Conservation (phyloP, 306 rosid genomes). For the Mimosa bimucronata region DNA sequence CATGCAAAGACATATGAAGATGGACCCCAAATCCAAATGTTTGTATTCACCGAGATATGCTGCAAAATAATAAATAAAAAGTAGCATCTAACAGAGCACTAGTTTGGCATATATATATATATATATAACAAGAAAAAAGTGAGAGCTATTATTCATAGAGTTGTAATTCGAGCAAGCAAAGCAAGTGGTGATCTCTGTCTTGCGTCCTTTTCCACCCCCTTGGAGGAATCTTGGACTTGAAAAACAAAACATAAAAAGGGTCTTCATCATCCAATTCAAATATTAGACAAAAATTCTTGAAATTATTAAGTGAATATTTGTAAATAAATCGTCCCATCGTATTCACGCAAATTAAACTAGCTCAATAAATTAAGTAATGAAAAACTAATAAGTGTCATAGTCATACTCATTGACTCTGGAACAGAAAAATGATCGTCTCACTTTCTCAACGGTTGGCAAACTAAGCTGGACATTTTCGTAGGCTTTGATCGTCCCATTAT, state of each 20-base stretch:
- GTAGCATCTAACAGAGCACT: conserved; percentile 12
- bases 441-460: conserved; percentile 55
- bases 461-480: conserved; percentile 40
- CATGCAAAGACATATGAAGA: conserved; percentile 1
- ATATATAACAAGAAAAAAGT: background rate
- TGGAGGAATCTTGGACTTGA: conserved; percentile 28
- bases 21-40: conserved; percentile 29
- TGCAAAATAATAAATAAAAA: background rate
- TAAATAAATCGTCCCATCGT: conserved; percentile 34
- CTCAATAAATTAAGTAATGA: background rate
- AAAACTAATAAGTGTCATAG: conserved; percentile 20
- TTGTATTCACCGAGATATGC: conserved; percentile 7
- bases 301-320: conserved; percentile 30
- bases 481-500: conserved; percentile 16
- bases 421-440: conserved; percentile 27
- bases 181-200: background rate
- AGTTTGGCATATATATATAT: background rate
- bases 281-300: conserved; percentile 15
- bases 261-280: conserved; percentile 28
- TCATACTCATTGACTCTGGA: conserved; percentile 40
- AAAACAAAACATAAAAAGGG: conserved; percentile 13
- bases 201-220: conserved; percentile 18
- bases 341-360: conserved; percentile 7
- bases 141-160: conserved; percentile 19
- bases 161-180: background rate